Percentiles rank a stretch among this genome's conserved stretches.
Conservation (phyloP, 495 filamentous ascomycete genomes). For the Neurospora sp. region DNA sequence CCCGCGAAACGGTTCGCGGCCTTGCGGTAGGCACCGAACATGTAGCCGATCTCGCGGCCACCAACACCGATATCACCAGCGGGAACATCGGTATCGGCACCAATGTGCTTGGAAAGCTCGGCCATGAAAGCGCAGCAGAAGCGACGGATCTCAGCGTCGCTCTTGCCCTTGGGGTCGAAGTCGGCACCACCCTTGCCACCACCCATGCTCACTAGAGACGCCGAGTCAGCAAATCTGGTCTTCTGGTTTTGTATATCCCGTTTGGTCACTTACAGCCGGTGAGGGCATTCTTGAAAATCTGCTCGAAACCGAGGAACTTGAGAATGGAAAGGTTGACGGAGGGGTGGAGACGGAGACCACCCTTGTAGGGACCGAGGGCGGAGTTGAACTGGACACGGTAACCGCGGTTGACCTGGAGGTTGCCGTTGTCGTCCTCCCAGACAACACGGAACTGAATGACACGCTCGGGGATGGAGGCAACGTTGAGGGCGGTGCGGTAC, state of each 20-base stretch:
- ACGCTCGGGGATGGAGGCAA: slow-evolving; percentile 89
- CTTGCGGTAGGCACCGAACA: slow-evolving; percentile 93
- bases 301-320: slow-evolving; percentile 98
- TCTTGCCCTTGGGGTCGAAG: slow-evolving; percentile 99
- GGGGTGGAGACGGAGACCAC: slow-evolving; percentile 91
- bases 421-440: slow-evolving; percentile 88
- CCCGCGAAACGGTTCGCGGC: slow-evolving; percentile 87
- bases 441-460: slow-evolving; percentile 94
- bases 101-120: slow-evolving; percentile 89
- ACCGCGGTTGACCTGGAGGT: slow-evolving; percentile 89
- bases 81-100: slow-evolving; percentile 89
- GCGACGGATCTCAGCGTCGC: slow-evolving; percentile 90
- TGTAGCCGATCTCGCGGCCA: slow-evolving; percentile 80
- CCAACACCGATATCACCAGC: slow-evolving; percentile 92
- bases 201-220: slow-evolving; percentile 73
- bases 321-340: slow-evolving; percentile 94
- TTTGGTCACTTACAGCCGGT: slow-evolving; percentile 65
- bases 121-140: slow-evolving; percentile 98
- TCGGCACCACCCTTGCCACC: slow-evolving; percentile 98
- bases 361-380: slow-evolving; percentile 96
- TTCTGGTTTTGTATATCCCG: neutral
- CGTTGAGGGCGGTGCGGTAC: slow-evolving; percentile 79
- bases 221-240: slow-evolving; percentile 14
- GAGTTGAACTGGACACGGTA: slow-evolving; percentile 99
- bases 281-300: slow-evolving; percentile 99